Base-by-base conservation (phyloP, 306 rosid species). In the Cicer chorassanicum region DNA sequence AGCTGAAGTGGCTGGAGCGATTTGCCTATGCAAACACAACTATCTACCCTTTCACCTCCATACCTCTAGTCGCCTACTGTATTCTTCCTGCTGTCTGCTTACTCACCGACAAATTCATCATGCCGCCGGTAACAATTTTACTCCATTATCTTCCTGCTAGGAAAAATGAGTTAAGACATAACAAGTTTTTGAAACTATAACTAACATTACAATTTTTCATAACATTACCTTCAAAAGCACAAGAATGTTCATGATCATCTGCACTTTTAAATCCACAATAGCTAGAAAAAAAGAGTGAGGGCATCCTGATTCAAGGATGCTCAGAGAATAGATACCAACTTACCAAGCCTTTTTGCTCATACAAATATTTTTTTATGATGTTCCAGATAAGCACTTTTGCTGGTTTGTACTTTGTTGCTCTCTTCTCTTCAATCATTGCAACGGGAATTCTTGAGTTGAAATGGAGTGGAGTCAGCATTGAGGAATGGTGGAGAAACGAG, bases 401-500 rank as follows among this genome's bases (percentile, higher is more conserved):
- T 19, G 83, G 97, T 84, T 81, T 94, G 76, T 84, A 53, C 90
- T 90, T 94, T 69, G 84, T 94, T 72, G 91, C 95, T 70, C 82
- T 94, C 66, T 94, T 94, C 88, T 50, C 84, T 39, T 90, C 97
- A 18, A 92, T 94, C 94, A 72, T 88, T 2, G 96, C 90, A 6
- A 88, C 99, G 0, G 97, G 95, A n/a, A 75, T 94, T 77, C 96
- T 94, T 51, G 99, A 94, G 88, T 85, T 94, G 78, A 91, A 88
- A 85, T 94, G 98, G 98, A 91, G 97, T 79, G 97, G 96, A 75
- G 98, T 94, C 40, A 90, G 95, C 90, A 94, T 94, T 15, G 98
- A 94, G 76, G 98, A 94, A 80, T 90, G 97, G 99, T 94, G 99
- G 99, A 94, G 99, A 85, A 94, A 92, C 68, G 99, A 94, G 86